Percentiles rank a stretch among this genome's conserved stretches.
Conservation (phyloP, 306 rosid genomes). For the Lathyrus sativus region DNA sequence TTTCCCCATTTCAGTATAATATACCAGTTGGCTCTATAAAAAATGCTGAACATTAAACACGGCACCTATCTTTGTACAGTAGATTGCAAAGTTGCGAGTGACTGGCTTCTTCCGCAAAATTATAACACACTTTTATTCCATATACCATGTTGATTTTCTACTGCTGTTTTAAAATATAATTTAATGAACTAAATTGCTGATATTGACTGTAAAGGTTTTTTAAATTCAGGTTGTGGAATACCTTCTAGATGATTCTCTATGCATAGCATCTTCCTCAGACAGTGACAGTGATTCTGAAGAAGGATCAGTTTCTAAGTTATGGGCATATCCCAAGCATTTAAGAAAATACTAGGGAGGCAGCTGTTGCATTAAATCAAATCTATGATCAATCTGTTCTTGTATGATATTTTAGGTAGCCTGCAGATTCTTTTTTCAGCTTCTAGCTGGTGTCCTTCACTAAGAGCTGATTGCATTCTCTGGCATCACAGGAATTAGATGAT, state of each 20-base stretch:
- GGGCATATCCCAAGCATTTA: constrained; percentile 62
- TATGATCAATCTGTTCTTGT: constrained; percentile 15
- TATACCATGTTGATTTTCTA: background rate
- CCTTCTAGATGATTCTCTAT: constrained; percentile 53
- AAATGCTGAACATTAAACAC: background rate
- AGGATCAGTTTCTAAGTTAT: constrained; percentile 51
- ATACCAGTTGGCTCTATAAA: no score
- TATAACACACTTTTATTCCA: background rate
- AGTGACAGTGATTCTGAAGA: constrained; percentile 77
- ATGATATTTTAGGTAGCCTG: constrained; percentile 8
- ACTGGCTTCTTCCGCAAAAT: background rate
- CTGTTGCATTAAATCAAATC: constrained; percentile 26
- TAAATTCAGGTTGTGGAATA: constrained; percentile 66
- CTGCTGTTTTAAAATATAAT: background rate
- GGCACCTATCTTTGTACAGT: background rate
- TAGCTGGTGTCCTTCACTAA: background rate
- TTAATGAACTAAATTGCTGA: constrained; percentile 6
- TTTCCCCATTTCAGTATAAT: background rate
- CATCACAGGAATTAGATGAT: constrained; percentile 5
- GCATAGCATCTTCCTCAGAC: constrained; percentile 59
- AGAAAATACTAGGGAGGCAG: constrained; percentile 13
- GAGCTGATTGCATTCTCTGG: constrained; percentile 1
- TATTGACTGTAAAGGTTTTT: constrained; percentile 2
- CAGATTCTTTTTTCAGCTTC: background rate
- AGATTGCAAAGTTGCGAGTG: background rate